phyloP scores from a whole-genome alignment of 768 basidiomycete species.

The Lactarius hatsudake region DNA sequence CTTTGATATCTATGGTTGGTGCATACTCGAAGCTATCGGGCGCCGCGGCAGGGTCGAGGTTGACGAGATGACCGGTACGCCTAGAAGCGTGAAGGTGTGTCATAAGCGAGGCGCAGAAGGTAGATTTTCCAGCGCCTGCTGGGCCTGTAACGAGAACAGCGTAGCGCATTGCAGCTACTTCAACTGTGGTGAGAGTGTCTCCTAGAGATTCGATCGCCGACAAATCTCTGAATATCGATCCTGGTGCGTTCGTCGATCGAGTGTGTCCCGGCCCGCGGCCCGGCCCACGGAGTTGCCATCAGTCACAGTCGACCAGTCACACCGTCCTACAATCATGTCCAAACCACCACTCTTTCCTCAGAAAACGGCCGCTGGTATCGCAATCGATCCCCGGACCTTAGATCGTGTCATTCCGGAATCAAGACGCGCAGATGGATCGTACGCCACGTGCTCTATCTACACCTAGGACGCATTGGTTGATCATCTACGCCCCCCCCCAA shows the following conservation, averaged over 20 bases:
- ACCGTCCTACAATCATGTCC: slow-evolving; percentile 19
- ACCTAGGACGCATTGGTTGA: slow-evolving; percentile 8
- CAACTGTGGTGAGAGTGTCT: background rate
- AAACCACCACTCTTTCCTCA: slow-evolving; percentile 71
- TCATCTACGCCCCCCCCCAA: background rate
- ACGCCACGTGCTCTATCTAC: slow-evolving; percentile 34
- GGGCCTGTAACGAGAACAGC: slow-evolving; percentile 91
- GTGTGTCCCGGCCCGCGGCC: too few species aligned
- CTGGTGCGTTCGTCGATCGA: too few species aligned
- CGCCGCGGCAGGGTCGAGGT: slow-evolving; percentile 93
- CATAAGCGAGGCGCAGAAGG: slow-evolving; percentile 83
- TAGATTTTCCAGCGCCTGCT: slow-evolving; percentile 97
- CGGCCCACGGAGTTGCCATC: too few species aligned
- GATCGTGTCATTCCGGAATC: slow-evolving; percentile 89
- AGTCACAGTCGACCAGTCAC: too few species aligned
- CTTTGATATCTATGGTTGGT: slow-evolving; percentile 90
- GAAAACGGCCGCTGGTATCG: slow-evolving; percentile 72
- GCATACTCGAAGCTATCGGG: slow-evolving; percentile 86
- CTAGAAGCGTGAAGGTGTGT: slow-evolving; percentile 83
- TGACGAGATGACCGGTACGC: slow-evolving; percentile 88
- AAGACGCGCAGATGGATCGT: slow-evolving; percentile 81
- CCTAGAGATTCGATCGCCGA: slow-evolving; percentile 19
- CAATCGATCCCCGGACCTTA: slow-evolving; percentile 80
- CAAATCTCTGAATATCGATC: too few species aligned
- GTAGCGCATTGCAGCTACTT: slow-evolving; percentile 64